Percentiles rank a stretch among this genome's conserved stretches.
These are phyloP conservation scores for Obelidium mucronatum DNA, from an alignment of 192 early-diverging fungal species.

Conservation along the genomic window DNA sequence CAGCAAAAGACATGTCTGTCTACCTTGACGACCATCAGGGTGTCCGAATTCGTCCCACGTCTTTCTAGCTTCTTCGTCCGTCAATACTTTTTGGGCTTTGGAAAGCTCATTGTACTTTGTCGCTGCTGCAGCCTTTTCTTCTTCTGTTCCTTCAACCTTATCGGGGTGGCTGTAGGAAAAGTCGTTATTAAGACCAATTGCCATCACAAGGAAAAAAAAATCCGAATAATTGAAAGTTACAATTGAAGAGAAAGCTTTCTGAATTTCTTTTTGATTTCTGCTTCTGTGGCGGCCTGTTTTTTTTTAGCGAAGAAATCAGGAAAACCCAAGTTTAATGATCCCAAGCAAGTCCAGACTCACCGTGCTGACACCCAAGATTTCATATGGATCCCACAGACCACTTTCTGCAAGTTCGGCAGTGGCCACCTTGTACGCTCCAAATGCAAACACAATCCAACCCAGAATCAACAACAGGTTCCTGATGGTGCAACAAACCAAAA, in stretches of 20 bases:
- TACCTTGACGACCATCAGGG: slow-evolving; percentile 92
- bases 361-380: slow-evolving; percentile 82
- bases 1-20: no score
- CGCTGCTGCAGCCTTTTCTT: slow-evolving; percentile 73
- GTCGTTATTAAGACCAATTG: background rate
- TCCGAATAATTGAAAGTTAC: slow-evolving; percentile 12
- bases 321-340: background rate
- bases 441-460: slow-evolving; percentile 75
- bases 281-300: slow-evolving; percentile 47
- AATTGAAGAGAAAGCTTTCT: slow-evolving; percentile 72
- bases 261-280: slow-evolving; percentile 74
- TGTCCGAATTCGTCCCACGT: slow-evolving; percentile 97
- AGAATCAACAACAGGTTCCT: slow-evolving; percentile 49
- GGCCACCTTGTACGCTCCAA: slow-evolving; percentile 67
- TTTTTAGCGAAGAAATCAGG: background rate
- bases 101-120: slow-evolving; percentile 84
- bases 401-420: slow-evolving; percentile 71
- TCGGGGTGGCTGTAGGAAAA: slow-evolving; percentile 48
- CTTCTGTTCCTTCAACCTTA: slow-evolving; percentile 77
- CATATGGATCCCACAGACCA: slow-evolving; percentile 94
- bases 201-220: background rate
- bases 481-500: no score
- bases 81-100: slow-evolving; percentile 95
- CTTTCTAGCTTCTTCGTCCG: slow-evolving; percentile 86
- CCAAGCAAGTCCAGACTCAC: slow-evolving; percentile 42